These are phyloP conservation scores for Fusarium udum DNA, from an alignment of 2,329 filamentous ascomycete genomes.

Conservation along the genomic window DNA sequence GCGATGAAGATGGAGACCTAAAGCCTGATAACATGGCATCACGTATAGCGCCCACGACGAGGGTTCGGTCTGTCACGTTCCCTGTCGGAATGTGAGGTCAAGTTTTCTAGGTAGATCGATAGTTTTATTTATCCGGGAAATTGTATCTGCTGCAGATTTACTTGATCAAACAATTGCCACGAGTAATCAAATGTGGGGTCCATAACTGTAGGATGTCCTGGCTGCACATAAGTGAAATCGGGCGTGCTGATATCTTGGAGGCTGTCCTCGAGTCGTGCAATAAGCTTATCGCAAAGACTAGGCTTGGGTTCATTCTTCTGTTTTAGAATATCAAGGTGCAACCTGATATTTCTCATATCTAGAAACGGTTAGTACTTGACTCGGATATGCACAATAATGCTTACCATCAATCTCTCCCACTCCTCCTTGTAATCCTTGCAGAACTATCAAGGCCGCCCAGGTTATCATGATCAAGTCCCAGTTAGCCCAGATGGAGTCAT, in stretches of 20 bases:
- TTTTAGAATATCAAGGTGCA: constrained; percentile 8
- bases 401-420: constrained; percentile 10
- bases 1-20: background rate
- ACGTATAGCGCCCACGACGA: background rate
- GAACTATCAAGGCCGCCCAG: constrained; percentile 3
- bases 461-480: constrained; percentile 21
- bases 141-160: constrained; percentile 14
- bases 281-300: constrained; percentile 12
- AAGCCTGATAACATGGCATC: constrained; percentile 22
- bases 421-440: constrained; percentile 10
- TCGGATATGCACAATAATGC: accelerated
- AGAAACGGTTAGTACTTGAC: background rate
- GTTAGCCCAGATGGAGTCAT: constrained; percentile 11
- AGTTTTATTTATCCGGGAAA: background rate
- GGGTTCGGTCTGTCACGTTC: constrained; percentile 10
- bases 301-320: constrained; percentile 11
- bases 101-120: accelerated
- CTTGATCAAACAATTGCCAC: constrained; percentile 13
- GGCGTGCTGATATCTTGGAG: constrained; percentile 16
- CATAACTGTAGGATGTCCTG: constrained; percentile 1
- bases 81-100: background rate
- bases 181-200: constrained; percentile 15
- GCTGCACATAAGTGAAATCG: constrained; percentile 2
- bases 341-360: constrained; percentile 19
- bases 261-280: background rate